phyloP scores from a whole-genome alignment of 1,284 basidiomycete species.

The Puccinia triticina region DNA sequence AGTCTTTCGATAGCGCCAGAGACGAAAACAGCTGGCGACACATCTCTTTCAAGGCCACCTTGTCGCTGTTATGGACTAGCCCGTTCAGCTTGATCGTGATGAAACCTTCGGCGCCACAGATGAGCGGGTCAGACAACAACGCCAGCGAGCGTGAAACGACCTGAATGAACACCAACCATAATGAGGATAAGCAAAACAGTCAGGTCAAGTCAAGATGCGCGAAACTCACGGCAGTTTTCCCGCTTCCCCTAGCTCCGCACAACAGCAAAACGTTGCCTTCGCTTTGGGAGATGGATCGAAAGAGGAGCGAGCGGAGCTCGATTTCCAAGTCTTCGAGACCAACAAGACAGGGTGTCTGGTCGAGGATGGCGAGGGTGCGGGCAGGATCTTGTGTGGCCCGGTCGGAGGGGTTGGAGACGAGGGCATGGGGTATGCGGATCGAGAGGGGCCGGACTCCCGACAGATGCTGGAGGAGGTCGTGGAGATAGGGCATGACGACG shows the following conservation, averaged over 20 bases:
- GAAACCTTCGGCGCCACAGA: conserved; percentile 62
- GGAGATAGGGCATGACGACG: conserved; percentile 7
- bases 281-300: conserved; percentile 29
- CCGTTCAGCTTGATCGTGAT: conserved; percentile 83
- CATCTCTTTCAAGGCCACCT: conserved; percentile 87
- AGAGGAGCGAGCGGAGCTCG: conserved; percentile 20
- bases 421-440: conserved; percentile 4
- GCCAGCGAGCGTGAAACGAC: conserved; percentile 26
- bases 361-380: not conserved
- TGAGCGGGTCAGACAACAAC: conserved; percentile 1
- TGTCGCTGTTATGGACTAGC: conserved; percentile 78
- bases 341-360: conserved; percentile 9
- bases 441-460: conserved; percentile 8
- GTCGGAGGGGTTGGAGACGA: not conserved
- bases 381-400: not conserved
- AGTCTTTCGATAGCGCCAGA: conserved; percentile 51
- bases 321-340: conserved; percentile 1
- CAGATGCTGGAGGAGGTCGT: conserved; percentile 20
- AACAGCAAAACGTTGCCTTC: conserved; percentile 38
- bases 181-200: not conserved
- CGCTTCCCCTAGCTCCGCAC: conserved; percentile 25
- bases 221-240: conserved; percentile 34
- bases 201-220: not conserved
- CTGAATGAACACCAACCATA: not conserved
- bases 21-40: conserved; percentile 71